Base-by-base conservation (phyloP, 2,329 filamentous ascomycete species). In the Colletotrichum karsti region DNA sequence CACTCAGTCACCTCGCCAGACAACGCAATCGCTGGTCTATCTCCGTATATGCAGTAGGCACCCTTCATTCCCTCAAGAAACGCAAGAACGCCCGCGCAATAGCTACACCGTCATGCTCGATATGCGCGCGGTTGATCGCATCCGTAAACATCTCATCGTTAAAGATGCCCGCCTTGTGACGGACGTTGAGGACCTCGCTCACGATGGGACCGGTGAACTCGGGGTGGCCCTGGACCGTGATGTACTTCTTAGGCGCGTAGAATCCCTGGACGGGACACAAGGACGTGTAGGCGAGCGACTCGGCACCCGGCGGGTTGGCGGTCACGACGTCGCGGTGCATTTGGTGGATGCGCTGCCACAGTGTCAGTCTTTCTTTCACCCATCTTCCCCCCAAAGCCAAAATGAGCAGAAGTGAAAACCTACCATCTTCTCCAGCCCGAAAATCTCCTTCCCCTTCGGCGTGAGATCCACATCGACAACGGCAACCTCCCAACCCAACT, bases 181-280 rank as follows among this genome's bases (percentile, higher is more conserved):
- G 86, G 67, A 86, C 81, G 68, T 87, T 84, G 61, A 95, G 79
- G 39, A 97, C 80, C 77, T 93, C 91, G 18, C 81, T 83, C 73
- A 94, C 88, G 71, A 97, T 94, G 15, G 89, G 86, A 67, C 85
- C 84, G 4, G 86, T 92, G 77, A 95, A 96, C 78, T 97, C 94
- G 1, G 94, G 94, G 78, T 97, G 94, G 6, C 93, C 94, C 81
- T 97, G 94, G 1, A 97, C 88, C 0, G 93, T 91, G 69, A 97
- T 90, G 68, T 93, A 83, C 37, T 86, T 85, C 44, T 85, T 83
- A 8, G 90, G 87, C 20, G 85, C 79, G 76, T 96, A 92, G 87
- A 97, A 93, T 69, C 90, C 92, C 78, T 97, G 94, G n/a, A 94
- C 90, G 9, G 85, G 81, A 80, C 94, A 97, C 50, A 84, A 80